Conservation (phyloP, 176 grass and related monocot genomes). For the Neostapfia colusana region DNA sequence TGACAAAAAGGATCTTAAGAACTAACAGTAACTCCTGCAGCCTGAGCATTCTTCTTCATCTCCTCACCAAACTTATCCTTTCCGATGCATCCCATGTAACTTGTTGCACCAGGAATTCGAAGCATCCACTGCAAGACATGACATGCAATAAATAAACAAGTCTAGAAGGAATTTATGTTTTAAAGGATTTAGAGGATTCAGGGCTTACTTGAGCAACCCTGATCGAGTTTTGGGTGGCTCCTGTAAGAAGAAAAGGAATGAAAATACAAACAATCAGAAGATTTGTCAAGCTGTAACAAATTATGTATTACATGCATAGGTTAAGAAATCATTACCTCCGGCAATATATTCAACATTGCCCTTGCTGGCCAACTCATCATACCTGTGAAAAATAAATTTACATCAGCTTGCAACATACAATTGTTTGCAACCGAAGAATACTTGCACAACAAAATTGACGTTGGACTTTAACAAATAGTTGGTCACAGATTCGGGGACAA, state of each 20-base stretch:
- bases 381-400: constrained; percentile 40
- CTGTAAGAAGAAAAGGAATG: constrained; percentile 49
- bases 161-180: constrained; percentile 3
- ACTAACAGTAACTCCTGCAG: constrained; percentile 86
- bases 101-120: constrained; percentile 83
- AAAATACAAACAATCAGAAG: constrained; percentile 21
- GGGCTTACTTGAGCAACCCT: constrained; percentile 93
- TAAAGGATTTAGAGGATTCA: constrained; percentile 5
- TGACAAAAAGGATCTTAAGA: background rate
- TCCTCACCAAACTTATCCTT: constrained; percentile 96
- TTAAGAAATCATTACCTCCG: constrained; percentile 61
- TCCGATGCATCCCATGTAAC: constrained; percentile 97
- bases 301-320: background rate
- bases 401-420: constrained; percentile 10
- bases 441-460: background rate
- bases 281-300: constrained; percentile 9
- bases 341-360: constrained; percentile 90
- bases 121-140: constrained; percentile 85
- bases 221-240: constrained; percentile 94
- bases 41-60: constrained; percentile 81
- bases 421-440: background rate
- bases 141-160: constrained; percentile 40
- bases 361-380: constrained; percentile 84
- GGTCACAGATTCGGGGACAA: background rate
- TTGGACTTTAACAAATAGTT: background rate